Evolutionary conservation across 2,329 filamentous ascomycete species (phyloP).

Genomic region (Penicillium sp.): DNA sequence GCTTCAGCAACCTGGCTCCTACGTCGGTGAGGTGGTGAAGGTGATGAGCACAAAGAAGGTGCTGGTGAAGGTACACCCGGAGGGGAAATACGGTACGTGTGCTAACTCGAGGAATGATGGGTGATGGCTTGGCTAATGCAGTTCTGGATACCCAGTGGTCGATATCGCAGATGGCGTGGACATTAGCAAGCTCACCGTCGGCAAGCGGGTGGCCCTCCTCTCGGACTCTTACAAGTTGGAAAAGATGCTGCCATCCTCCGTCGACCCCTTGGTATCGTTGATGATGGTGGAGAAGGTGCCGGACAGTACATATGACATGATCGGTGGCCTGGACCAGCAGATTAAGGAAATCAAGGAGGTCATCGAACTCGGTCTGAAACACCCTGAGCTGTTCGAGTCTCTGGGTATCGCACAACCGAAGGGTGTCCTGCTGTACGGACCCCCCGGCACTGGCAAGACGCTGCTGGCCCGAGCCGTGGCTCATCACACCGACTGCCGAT

Average conservation of each 20-base stretch:
- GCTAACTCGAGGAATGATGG: not conserved
- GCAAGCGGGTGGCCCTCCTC: constrained; percentile 93
- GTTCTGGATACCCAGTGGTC: constrained; percentile 63
- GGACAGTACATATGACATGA: constrained; percentile 99
- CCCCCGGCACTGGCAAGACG: constrained; percentile 96
- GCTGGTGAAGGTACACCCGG: constrained; percentile 96
- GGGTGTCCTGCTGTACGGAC: constrained; percentile 93
- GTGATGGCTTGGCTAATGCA: not conserved
- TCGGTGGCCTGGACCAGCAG: constrained; percentile 95
- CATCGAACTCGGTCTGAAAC: constrained; percentile 96
- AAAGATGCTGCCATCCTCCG: constrained; percentile 96
- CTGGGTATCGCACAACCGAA: constrained; percentile 98
- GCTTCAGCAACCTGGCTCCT: constrained; percentile 94
- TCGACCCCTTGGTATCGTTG: constrained; percentile 95
- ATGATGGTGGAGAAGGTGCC: constrained; percentile 99
- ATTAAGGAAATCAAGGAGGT: constrained; percentile 99
- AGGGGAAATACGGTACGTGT: constrained; percentile 93
- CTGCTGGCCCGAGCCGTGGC: constrained; percentile 91
- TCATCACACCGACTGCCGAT: constrained; percentile 98
- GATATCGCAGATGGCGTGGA: constrained; percentile 94
- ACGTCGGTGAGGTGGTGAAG: constrained; percentile 99
- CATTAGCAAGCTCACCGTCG: constrained; percentile 89
- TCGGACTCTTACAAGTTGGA: constrained; percentile 99
- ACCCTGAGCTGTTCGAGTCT: constrained; percentile 98
- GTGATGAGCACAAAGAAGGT: constrained; percentile 99